Base-by-base conservation (phyloP, 768 basidiomycete species). In the Guyanaporus albipodus region DNA sequence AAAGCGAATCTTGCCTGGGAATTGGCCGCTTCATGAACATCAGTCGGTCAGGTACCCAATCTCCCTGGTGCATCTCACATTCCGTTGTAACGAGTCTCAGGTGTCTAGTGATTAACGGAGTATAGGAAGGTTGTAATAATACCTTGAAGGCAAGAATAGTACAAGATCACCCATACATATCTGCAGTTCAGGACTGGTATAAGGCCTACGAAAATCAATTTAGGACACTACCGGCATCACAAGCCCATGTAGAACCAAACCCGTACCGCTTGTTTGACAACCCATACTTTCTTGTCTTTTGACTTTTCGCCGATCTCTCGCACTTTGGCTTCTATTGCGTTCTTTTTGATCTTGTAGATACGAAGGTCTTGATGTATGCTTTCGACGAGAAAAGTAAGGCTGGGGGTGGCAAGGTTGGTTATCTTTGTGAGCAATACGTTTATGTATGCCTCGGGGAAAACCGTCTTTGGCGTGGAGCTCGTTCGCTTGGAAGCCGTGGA, bases 311-410 rank as follows among this genome's bases (percentile, higher is more conserved):
- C 74, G 11, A 91, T 76, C 64, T 91, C 87, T 37, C 78, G 73
- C 29, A 93, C 72, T 63, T 91, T 91, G 3, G 80, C 82, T 64
- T 90, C 87, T 36, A 93, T 82, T 4, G 87, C 80, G 40, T 83
- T 86, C 74, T 91, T 92, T 72, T 85, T 90, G 52, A 91, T 77
- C 46, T 83, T 84, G 53, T 85, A 70, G n/a, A 63, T 65, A 26
- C 78, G 78, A 32, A 91, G 70, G 22, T 85, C 85, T 52, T 83
- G 79, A 57, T 83, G 79, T 53, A 91, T 75, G 8, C 79, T 74
- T 49, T 91, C 89, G 0, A 91, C 76, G 23, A 93, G 77, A 44
- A 80, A 75, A 8, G 73, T 74, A 21, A 89, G 70, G 52, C 73
- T 90, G 8, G 76, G 70, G 0, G 85, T 80, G 42, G 80, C 75